Evolutionary conservation across 306 rosid species (phyloP), one percentile per base, ranked within the genome.

Genomic region (Inga leiocalycina): DNA sequence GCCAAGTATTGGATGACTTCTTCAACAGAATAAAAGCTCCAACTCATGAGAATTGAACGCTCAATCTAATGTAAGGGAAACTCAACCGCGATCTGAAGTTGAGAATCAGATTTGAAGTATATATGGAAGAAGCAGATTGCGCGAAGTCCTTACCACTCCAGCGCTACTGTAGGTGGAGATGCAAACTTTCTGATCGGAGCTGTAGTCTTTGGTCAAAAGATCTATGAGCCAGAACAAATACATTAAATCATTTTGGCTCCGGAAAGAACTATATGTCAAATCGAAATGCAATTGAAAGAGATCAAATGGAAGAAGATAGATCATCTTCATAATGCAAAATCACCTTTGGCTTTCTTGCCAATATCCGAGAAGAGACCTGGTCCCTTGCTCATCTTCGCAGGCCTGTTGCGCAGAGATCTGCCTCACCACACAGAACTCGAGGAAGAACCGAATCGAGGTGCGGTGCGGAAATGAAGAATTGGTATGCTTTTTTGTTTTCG

Each of bases 341-440:
- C 44, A 91, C 94, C 94, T 84, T 88, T 89, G 80, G 92, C 90
- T 46, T 87, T 87, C 86, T 91, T 91, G 86, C 94, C 92, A 82
- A 89, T 89, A 57, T 91, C 92, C 17, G 89, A 51, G 91, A 91
- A 91, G 44, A 89, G 88, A 56, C 88, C 92, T 1, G 92, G 92
- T 76, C 94, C 94, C 82, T 86, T 91, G 88, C 85, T 86, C 91
- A 91, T 91, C 72, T 70, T 91, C 66, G 84, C 83, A 46, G 56
- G 72, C 20, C 19, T 2, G 8, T 44, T 12, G 59, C 13, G 19
- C 19, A 76, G 79, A 41, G 64, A 65, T 78, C 57, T 72, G n/a
- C 62, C 13, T 8, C 17, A 52, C 5, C 57, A 66, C 71, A 4
- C 34, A 70, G 16, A 65, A 52, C 11, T 70, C 39, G 74, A 66